A percentile compares a stretch with the other conserved stretches of the same genome.
Conservation (phyloP, 2,329 filamentous ascomycete species). For the Claviceps sp. region DNA sequence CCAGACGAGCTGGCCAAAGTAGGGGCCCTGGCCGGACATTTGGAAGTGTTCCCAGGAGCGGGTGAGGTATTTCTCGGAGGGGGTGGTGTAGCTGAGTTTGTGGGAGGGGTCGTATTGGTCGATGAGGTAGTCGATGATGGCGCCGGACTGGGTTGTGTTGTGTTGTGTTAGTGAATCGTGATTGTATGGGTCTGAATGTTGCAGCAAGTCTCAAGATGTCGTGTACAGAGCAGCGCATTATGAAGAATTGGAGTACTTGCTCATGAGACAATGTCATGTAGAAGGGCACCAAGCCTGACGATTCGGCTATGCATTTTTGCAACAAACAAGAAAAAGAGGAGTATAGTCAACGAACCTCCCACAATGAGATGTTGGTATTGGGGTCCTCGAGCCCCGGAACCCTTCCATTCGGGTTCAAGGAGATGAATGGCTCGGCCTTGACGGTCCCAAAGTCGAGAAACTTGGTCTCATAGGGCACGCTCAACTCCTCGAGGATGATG, state of each 20-base stretch:
- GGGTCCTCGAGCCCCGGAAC: slow-evolving; percentile 11
- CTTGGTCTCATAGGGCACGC: slow-evolving; percentile 10
- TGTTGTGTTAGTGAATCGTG: neutral
- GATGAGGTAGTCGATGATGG: slow-evolving; percentile 14
- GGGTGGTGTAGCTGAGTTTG: slow-evolving; percentile 5
- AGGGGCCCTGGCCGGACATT: slow-evolving; percentile 17
- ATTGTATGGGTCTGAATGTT: too few relatives aligned
- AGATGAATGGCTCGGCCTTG: slow-evolving; percentile 13
- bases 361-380: slow-evolving; percentile 11
- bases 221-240: too few relatives aligned
- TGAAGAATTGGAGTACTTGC: too few relatives aligned
- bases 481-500: slow-evolving; percentile 13
- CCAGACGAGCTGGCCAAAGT: slow-evolving; percentile 15
- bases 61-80: slow-evolving; percentile 7
- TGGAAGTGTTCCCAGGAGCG: slow-evolving; percentile 11
- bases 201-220: too few relatives aligned
- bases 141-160: slow-evolving; percentile 7
- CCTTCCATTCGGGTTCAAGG: slow-evolving; percentile 12
- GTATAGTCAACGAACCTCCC: slow-evolving; percentile 7
- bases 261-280: too few relatives aligned
- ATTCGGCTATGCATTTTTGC: neutral
- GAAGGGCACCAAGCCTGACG: too few relatives aligned
- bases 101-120: slow-evolving; percentile 11
- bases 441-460: slow-evolving; percentile 9
- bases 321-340: neutral